Conservation (phyloP, 805 yeast species). For the Priceomyces fermenticarens region DNA sequence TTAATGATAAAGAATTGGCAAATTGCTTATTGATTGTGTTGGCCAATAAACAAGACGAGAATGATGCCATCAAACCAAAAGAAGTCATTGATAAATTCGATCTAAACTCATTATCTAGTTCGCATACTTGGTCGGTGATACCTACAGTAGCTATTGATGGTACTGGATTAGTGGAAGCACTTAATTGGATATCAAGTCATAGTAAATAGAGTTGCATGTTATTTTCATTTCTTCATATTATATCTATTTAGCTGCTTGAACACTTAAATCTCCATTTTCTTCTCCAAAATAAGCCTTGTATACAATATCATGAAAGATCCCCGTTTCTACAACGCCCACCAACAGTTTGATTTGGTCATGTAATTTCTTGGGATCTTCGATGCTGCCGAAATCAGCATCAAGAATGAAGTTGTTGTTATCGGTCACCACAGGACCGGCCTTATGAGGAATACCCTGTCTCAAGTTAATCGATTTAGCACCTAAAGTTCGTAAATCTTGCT, state of each 20-base stretch:
- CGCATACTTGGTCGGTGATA: conserved; percentile 84
- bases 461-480: conserved; percentile 65
- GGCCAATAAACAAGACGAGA: conserved; percentile 86
- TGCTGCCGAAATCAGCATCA: conserved; percentile 88
- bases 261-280: conserved; percentile 55
- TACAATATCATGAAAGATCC: conserved; percentile 76
- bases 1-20: conserved; percentile 79
- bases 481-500: conserved; percentile 54
- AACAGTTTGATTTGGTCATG: conserved; percentile 66
- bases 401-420: conserved; percentile 92
- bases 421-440: conserved; percentile 96
- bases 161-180: conserved; percentile 83
- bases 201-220: conserved; percentile 22
- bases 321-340: conserved; percentile 96
- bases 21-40: conserved; percentile 76
- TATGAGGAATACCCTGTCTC: conserved; percentile 85
- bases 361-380: conserved; percentile 49
- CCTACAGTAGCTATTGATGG: conserved; percentile 90
- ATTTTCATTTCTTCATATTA: conserved; percentile 3
- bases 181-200: conserved; percentile 80
- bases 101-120: conserved; percentile 54
- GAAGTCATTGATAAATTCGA: conserved; percentile 74
- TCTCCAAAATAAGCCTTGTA: conserved; percentile 87
- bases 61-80: conserved; percentile 69
- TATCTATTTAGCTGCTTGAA: background rate